Base-by-base conservation (phyloP, 2,329 filamentous ascomycete genomes). In the Cladosporium sp. region DNA sequence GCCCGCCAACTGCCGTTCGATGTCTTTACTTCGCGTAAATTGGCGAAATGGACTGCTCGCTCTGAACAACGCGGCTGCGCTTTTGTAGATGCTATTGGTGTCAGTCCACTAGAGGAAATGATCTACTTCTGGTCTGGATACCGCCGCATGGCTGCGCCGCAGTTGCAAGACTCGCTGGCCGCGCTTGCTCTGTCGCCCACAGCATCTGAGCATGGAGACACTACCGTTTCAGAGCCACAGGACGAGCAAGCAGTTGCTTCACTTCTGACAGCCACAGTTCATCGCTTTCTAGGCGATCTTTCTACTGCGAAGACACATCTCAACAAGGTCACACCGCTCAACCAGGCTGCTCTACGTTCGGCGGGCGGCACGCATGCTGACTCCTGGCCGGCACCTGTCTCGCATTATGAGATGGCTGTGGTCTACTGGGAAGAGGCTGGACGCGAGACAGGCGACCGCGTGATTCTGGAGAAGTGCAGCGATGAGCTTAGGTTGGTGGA, bases 81-180 rank as follows among this genome's bases (percentile, higher is more conserved):
- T 50, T 78, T 97, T 3, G 82, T 88, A 1, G 93, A 97, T 66
- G 92, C 89, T 0, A 80, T 95, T 8, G 92, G 92, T 0, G 81
- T 90, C 3, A 89, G 87, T 60, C 94, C 94, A 0, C 79, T 90
- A 0, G 84, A 92, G 67, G 94, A 97, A 76, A 96, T 97, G 88
- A 87, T 89, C 12, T 96, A 93, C 72, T 85, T 97, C 67, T 97
- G 92, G 92, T 92, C 90, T 69, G 93, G 92, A 0, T 86, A 85
- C 66, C 93, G 90, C 74, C 85, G 91, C 57, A 95, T 96, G 90
- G 78, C 82, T 2, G 67, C 75, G 0, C 75, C 76, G 0, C 83
- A 93, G 60, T 77, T 96, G 14, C 78, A 88, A 50, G 75, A 79
- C 42, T 89, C 86, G 0, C 71, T 90, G 38, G 74, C 71, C 0